Evolutionary conservation across 2,329 filamentous ascomycete genomes (phyloP).

Genomic region (Diaporthe amygdali): DNA sequence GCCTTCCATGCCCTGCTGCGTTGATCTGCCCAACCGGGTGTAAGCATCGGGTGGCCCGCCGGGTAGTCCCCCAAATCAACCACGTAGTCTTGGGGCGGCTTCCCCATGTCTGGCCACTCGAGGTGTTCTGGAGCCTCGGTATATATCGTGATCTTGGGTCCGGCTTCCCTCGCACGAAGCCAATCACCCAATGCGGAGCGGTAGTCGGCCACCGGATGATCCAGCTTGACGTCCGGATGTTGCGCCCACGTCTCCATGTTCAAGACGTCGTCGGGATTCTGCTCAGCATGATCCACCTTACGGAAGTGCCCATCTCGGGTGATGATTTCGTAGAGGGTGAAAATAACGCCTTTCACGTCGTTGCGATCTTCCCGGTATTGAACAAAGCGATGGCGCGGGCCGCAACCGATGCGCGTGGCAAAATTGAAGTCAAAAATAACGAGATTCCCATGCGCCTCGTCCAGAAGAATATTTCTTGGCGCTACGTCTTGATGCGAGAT

Average conservation of each 20-base stretch:
- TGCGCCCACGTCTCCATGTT: slow-evolving; percentile 34
- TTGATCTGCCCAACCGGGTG: background rate
- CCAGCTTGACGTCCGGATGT: slow-evolving; percentile 39
- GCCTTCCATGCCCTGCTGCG: background rate
- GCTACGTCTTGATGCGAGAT: slow-evolving; percentile 44
- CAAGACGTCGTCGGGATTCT: slow-evolving; percentile 28
- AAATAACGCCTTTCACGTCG: slow-evolving; percentile 39
- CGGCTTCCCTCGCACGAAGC: slow-evolving; percentile 25
- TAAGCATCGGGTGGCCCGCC: background rate
- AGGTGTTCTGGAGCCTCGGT: background rate
- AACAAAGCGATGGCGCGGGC: background rate
- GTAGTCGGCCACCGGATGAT: slow-evolving; percentile 36
- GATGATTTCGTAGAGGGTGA: slow-evolving; percentile 42
- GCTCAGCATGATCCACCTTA: slow-evolving; percentile 31
- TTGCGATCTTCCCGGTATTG: slow-evolving; percentile 31
- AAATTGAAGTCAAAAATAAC: slow-evolving; percentile 43
- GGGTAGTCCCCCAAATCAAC: background rate
- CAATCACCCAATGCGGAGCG: slow-evolving; percentile 34
- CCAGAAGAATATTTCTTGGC: slow-evolving; percentile 40
- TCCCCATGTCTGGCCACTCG: background rate
- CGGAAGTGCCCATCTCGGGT: slow-evolving; percentile 34
- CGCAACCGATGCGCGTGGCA: slow-evolving; percentile 29
- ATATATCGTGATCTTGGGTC: background rate
- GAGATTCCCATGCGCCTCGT: slow-evolving; percentile 36
- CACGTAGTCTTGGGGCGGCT: background rate